Evolutionary conservation across 106 monocot genomes (phyloP), one percentile per base, ranked within the genome.

Genomic region (Agapanthus africanus): DNA sequence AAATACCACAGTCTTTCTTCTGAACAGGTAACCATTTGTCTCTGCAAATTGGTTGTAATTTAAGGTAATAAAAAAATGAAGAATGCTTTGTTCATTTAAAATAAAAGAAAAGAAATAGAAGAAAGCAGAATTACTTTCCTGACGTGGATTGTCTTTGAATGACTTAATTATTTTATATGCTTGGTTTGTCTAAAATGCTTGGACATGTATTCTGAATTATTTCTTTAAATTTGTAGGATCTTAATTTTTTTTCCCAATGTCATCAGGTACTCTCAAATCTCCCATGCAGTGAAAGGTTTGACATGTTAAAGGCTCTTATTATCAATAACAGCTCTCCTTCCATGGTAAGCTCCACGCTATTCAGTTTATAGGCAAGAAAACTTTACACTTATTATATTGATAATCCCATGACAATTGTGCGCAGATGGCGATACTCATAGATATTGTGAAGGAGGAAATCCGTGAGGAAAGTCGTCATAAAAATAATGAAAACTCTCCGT

Each of bases 391-490:
- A 34, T 70, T 34, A 26, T 26, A 49, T 34, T 15, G 40, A 14
- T 21, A 9, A 4, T 66, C n/a, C n/a, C n/a, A n/a, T n/a, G n/a
- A n/a, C n/a, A 13, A 15, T 31, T 13, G 21, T 68, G 19, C 25
- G n/a, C 70, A 99, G 99, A 80, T 78, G 54, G 90, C 93, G 50
- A 73, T 99, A 83, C 83, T 90, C 38, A 59, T 99, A 57, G 99
- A 99, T 85, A 25, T 87, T 66, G 87, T 83, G 47, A 92, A 67
- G 63, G 86, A 76, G 27, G 76, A 83, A 75, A 46, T 87, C 60
- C 19, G 74, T 37, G 38, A 18, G 23, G 81, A 70, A 67, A 69
- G 21, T 18, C 38, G 40, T 73, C 73, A 63, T 46, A 31, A 51
- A 19, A 64, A 23, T 51, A 50, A 11, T 13, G 38, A 57, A 8